These are phyloP conservation scores for Nothophaeocryptopus gaeumannii DNA, from an alignment of 2,329 filamentous ascomycete species.

Conservation along the genomic window DNA sequence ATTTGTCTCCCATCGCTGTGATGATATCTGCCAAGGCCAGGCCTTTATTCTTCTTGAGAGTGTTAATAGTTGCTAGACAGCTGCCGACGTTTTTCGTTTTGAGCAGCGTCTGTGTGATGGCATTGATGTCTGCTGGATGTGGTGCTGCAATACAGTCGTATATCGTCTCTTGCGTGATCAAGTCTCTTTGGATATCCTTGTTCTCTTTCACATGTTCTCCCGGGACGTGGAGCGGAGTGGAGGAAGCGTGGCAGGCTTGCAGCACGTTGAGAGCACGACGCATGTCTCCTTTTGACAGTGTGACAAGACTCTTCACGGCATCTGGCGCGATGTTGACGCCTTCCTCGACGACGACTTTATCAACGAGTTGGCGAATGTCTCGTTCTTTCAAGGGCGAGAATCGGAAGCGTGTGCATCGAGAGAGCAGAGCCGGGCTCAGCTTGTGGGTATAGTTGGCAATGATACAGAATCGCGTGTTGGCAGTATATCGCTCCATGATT, in stretches of 20 bases:
- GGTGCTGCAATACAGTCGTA: constrained; percentile 97
- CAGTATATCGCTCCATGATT: constrained; percentile 99
- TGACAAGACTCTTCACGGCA: constrained; percentile 79
- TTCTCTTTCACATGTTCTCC: constrained; percentile 46
- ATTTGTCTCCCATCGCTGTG: constrained; percentile 77
- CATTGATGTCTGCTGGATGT: constrained; percentile 80
- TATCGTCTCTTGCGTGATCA: constrained; percentile 87
- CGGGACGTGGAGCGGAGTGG: constrained; percentile 56
- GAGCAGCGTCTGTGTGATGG: constrained; percentile 80
- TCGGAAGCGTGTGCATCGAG: constrained; percentile 88
- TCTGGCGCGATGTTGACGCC: constrained; percentile 76
- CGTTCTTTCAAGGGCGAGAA: constrained; percentile 89
- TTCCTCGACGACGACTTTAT: constrained; percentile 86
- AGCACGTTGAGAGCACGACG: constrained; percentile 88
- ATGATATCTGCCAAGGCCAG: constrained; percentile 92
- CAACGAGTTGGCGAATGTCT: constrained; percentile 81
- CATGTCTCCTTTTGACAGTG: constrained; percentile 93
- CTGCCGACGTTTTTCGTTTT: constrained; percentile 83
- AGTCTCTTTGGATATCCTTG: constrained; percentile 69
- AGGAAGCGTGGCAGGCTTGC: constrained; percentile 93
- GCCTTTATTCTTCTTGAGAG: constrained; percentile 79
- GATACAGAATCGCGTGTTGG: constrained; percentile 95
- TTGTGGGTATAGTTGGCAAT: constrained; percentile 99
- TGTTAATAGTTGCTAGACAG: constrained; percentile 82
- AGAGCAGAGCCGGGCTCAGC: constrained; percentile 85